Evolutionary conservation across 2,329 filamentous ascomycete genomes (phyloP).

Genomic region (Pleomassaria siparia): DNA sequence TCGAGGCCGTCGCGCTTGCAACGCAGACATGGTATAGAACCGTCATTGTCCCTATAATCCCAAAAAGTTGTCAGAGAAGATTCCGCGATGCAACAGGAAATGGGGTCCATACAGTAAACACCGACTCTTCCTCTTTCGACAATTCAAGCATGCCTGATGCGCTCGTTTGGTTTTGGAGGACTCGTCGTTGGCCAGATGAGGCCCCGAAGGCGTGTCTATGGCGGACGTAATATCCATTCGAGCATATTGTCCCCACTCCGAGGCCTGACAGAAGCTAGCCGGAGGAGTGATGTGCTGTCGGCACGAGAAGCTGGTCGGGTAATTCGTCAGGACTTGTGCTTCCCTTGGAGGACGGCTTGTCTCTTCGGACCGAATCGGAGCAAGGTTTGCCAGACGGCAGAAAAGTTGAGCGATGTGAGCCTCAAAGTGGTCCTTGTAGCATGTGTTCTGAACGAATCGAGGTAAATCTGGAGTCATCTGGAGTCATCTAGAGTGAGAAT

Average conservation of each 20-base stretch:
- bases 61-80: not conserved
- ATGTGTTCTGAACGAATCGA: too few species aligned
- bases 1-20: conserved; percentile 61
- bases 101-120: conserved; percentile 38
- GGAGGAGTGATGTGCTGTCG: conserved; percentile 2
- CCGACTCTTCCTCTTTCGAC: conserved; percentile 42
- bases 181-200: conserved; percentile 13
- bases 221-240: conserved; percentile 22
- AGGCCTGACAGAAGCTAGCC: conserved; percentile 10
- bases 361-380: not conserved
- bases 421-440: too few species aligned
- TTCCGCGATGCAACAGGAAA: conserved; percentile 6
- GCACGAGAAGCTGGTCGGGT: conserved; percentile 1
- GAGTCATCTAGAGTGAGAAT: too few species aligned
- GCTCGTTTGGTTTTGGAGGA: conserved; percentile 25
- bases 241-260: conserved; percentile 11
- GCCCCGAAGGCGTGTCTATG: conserved; percentile 10
- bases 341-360: not conserved
- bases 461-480: too few species aligned
- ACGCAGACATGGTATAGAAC: conserved; percentile 57
- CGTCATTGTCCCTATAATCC: conserved; percentile 47
- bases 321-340: conserved; percentile 6
- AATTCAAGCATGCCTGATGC: conserved; percentile 35
- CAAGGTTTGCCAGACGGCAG: not conserved
- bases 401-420: not conserved